Evolutionary conservation across 805 yeast genomes (phyloP).

Genomic region (Candida morakotiae): DNA sequence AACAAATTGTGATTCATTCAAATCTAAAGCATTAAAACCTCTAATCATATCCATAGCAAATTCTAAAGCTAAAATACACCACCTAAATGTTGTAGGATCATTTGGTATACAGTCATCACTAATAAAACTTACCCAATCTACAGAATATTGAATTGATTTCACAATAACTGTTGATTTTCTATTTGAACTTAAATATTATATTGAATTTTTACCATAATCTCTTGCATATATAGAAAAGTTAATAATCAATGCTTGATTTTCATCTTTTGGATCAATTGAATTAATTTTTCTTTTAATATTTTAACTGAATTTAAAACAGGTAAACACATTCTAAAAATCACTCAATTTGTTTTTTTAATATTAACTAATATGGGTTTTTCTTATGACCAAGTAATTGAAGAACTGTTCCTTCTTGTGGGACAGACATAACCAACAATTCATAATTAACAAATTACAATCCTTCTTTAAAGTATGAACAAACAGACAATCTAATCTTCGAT

Average conservation of each 20-base stretch:
- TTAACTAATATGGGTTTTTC: too few relatives aligned
- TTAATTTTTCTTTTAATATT: constrained; percentile 51
- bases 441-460: too few relatives aligned
- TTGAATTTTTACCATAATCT: constrained; percentile 74
- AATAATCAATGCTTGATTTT: constrained; percentile 73
- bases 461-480: too few relatives aligned
- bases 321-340: constrained; percentile 64
- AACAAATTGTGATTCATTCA: constrained; percentile 72
- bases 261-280: constrained; percentile 45
- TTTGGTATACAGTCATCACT: constrained; percentile 94
- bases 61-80: constrained; percentile 95
- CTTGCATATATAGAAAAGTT: constrained; percentile 71
- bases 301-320: constrained; percentile 60
- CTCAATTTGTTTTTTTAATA: constrained; percentile 57
- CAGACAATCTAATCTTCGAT: too few relatives aligned
- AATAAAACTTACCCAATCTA: constrained; percentile 89
- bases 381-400: too few relatives aligned
- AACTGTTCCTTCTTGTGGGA: too few relatives aligned
- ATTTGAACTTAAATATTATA: constrained; percentile 58
- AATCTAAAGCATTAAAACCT: constrained; percentile 81
- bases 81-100: constrained; percentile 84
- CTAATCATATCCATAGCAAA: constrained; percentile 93
- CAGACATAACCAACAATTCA: too few relatives aligned
- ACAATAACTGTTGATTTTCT: constrained; percentile 66
- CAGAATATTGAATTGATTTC: constrained; percentile 68